Evolutionary conservation across 1,139 yeast species (phyloP).

Genomic region (Blastobotrys elegans): DNA sequence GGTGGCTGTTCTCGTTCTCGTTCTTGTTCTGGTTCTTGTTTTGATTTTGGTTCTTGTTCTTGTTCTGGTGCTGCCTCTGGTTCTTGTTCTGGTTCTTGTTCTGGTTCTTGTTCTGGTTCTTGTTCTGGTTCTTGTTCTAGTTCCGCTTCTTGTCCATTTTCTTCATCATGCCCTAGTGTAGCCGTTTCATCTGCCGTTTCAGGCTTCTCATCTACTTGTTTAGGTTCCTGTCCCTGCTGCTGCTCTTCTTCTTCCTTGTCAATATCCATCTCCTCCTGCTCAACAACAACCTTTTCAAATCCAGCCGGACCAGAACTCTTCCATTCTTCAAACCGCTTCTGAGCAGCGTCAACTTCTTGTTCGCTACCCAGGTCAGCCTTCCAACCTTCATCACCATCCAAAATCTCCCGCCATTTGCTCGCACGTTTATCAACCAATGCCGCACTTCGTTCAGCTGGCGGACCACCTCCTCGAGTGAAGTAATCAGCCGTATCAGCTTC

Average conservation of each 20-base stretch:
- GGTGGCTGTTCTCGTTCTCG: too few relatives aligned
- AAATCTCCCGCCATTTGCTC: slow-evolving; percentile 23
- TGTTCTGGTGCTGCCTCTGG: too few relatives aligned
- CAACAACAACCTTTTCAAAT: neutral
- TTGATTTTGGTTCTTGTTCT: too few relatives aligned
- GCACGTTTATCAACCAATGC: slow-evolving; percentile 20
- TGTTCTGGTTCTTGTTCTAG: too few relatives aligned
- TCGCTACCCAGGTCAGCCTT: slow-evolving; percentile 23
- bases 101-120: too few relatives aligned
- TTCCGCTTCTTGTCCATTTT: neutral
- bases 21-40: too few relatives aligned
- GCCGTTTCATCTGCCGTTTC: slow-evolving; percentile 22
- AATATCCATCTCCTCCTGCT: slow-evolving; percentile 12
- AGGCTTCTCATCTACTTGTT: slow-evolving; percentile 13
- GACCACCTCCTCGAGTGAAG: slow-evolving; percentile 42
- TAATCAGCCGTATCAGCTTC: slow-evolving; percentile 81
- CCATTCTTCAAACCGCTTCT: slow-evolving; percentile 31
- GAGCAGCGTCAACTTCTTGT: slow-evolving; percentile 21
- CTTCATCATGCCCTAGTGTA: neutral
- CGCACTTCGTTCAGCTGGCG: slow-evolving; percentile 18
- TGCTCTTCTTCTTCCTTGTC: slow-evolving; percentile 8
- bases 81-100: too few relatives aligned
- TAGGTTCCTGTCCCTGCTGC: slow-evolving; percentile 18
- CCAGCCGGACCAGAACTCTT: slow-evolving; percentile 22
- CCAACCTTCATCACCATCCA: slow-evolving; percentile 36